These are phyloP conservation scores for Rubia yunnanensis DNA, from an alignment of 257 asterid species.

Conservation along the genomic window DNA sequence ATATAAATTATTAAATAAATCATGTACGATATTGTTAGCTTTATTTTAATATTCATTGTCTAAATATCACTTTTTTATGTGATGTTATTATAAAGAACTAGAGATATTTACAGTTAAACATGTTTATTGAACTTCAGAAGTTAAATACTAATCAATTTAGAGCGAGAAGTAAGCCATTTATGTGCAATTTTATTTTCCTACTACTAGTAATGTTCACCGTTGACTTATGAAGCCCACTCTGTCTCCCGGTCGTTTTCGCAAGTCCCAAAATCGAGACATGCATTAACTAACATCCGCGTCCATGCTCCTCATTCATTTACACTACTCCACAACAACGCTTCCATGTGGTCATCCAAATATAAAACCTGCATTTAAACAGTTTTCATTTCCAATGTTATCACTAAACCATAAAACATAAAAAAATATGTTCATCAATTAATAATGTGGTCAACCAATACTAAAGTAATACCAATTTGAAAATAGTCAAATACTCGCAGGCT, in stretches of 20 bases:
- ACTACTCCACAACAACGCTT: neutral
- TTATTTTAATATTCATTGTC: no score
- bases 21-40: no score
- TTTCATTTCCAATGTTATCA: conserved; percentile 8
- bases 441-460: neutral
- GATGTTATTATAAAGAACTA: no score
- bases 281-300: conserved; percentile 5
- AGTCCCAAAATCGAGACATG: neutral
- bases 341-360: conserved; percentile 8
- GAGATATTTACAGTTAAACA: no score
- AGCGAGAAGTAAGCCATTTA: no score
- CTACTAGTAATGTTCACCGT: conserved; percentile 1
- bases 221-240: conserved; percentile 11
- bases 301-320: neutral
- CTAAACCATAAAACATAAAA: neutral
- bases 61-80: no score
- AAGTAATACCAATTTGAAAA: neutral
- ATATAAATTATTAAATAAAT: no score
- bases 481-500: neutral
- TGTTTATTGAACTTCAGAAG: no score
- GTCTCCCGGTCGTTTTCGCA: neutral
- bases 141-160: no score
- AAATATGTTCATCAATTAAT: no score
- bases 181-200: no score
- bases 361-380: neutral